phyloP scores from a whole-genome alignment of 805 yeast genomes.

The Myxozyma geophila region DNA sequence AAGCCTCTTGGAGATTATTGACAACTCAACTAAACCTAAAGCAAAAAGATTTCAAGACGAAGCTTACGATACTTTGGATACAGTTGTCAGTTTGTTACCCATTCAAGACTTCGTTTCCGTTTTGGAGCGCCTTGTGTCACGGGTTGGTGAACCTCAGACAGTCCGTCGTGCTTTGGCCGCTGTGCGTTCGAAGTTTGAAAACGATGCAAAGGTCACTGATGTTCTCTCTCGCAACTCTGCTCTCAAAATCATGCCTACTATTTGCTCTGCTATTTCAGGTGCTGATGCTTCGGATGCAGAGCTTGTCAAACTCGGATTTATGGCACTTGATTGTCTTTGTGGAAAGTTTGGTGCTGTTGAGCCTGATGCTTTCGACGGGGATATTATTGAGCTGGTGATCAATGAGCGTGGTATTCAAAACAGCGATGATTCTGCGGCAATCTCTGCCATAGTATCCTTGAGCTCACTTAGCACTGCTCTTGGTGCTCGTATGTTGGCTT shows the following conservation, averaged over 20 bases:
- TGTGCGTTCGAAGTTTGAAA: constrained; percentile 30
- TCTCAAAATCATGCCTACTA: constrained; percentile 38
- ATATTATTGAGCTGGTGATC: constrained; percentile 56
- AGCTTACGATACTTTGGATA: constrained; percentile 62
- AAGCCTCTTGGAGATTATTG: constrained; percentile 35
- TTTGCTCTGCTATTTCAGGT: constrained; percentile 16
- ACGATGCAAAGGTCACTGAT: constrained; percentile 27
- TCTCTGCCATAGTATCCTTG: constrained; percentile 75
- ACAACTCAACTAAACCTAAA: not conserved
- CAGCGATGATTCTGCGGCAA: constrained; percentile 61
- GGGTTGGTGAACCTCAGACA: constrained; percentile 29
- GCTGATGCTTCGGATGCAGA: constrained; percentile 44
- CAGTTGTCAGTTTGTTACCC: constrained; percentile 72
- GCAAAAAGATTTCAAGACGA: constrained; percentile 45
- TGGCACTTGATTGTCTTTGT: constrained; percentile 66
- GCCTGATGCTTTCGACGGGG: constrained; percentile 52
- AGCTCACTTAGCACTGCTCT: constrained; percentile 64
- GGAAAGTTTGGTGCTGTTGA: constrained; percentile 60
- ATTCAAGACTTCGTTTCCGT: constrained; percentile 71
- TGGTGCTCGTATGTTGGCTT: constrained; percentile 86
- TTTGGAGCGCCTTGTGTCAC: constrained; percentile 50
- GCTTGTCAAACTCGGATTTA: constrained; percentile 70
- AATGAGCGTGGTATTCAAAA: constrained; percentile 60
- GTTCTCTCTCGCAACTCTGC: constrained; percentile 56
- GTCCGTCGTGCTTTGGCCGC: constrained; percentile 25